Base-by-base conservation (phyloP, 805 yeast genomes). In the Myxozyma vanderwaltii region DNA sequence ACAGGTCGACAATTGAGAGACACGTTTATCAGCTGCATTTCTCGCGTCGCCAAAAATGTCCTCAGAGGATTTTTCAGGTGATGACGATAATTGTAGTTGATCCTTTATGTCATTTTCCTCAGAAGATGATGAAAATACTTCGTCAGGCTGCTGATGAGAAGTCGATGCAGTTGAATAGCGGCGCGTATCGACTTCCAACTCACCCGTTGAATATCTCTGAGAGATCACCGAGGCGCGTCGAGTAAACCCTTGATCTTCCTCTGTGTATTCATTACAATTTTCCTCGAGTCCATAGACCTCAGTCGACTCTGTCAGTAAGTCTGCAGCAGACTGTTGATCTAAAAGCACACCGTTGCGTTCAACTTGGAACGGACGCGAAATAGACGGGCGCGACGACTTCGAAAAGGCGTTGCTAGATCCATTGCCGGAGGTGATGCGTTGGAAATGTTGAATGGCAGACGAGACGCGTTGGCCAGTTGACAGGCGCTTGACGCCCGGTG, bases 1-100 rank as follows among this genome's bases (percentile, higher is more conserved):
- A 24, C 71, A 64, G 15, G 74, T 68, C 24, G 78, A 75, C 10
- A 70, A 67, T 68, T 81, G 84, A 8, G 84, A 81, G 44, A 81
- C 72, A 51, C 85, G 70, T 63, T 80, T 80, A 43, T 80, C 50
- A 17, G 33, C 44, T 10, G 19, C 55, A 24, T 21, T 43, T 12
- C n/a, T 12, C 4, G 44, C 33, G 17, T 55, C 65, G 63, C 76
- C 79, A 46, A 76, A 70, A 51, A 31, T 47, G 47, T 68, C 64
- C 50, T 48, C 46, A 24, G 43, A 36, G 13, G 51, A 45, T 26
- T 19, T n/a, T 27, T 24, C 27, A 2, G 36, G 54, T 3, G 43
- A 27, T 12, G 56, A 29, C 24, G 44, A 35, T 17, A 27, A 15
- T n/a, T 24, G 46, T 13, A 19, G 26, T 7, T 31, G n/a, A 13